Evolutionary conservation across 1,139 yeast genomes (phyloP).

Genomic region (Pichia sp.): DNA sequence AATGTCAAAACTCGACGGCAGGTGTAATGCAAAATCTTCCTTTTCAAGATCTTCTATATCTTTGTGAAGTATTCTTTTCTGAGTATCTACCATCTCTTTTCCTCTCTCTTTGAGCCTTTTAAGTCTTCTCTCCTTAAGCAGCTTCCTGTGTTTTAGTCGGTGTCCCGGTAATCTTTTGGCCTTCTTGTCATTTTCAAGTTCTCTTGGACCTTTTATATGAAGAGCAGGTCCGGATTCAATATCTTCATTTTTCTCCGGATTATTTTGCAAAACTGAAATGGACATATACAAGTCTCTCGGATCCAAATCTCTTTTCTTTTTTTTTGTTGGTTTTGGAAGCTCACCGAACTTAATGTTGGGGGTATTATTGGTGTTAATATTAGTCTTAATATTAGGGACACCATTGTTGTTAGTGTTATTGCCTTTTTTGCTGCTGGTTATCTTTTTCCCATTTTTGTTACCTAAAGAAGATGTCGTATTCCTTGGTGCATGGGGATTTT

Average conservation of each 20-base stretch:
- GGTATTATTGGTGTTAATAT: background rate
- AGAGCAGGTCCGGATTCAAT: conserved; percentile 76
- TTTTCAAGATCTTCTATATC: conserved; percentile 2
- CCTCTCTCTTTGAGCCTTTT: conserved; percentile 17
- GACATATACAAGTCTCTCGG: conserved; percentile 86
- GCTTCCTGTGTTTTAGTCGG: conserved; percentile 20
- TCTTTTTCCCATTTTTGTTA: background rate
- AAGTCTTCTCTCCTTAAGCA: conserved; percentile 19
- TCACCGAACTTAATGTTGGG: conserved; percentile 38
- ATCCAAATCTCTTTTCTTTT: conserved; percentile 48
- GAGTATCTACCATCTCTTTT: conserved; percentile 22
- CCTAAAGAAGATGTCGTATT: background rate
- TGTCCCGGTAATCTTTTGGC: conserved; percentile 23
- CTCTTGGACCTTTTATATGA: conserved; percentile 75
- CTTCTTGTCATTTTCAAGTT: conserved; percentile 54
- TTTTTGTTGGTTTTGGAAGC: conserved; percentile 43
- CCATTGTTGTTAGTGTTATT: background rate
- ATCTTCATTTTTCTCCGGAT: conserved; percentile 35
- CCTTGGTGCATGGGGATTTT: background rate
- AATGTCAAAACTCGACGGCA: conserved; percentile 3
- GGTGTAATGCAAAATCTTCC: conserved; percentile 2
- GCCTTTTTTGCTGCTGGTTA: background rate
- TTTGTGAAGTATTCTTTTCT: conserved; percentile 1
- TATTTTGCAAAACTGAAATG: conserved; percentile 67
- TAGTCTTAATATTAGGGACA: too few species aligned